These are phyloP conservation scores for Coemansia sp. DNA, from an alignment of 192 early-diverging fungal genomes.

Conservation along the genomic window DNA sequence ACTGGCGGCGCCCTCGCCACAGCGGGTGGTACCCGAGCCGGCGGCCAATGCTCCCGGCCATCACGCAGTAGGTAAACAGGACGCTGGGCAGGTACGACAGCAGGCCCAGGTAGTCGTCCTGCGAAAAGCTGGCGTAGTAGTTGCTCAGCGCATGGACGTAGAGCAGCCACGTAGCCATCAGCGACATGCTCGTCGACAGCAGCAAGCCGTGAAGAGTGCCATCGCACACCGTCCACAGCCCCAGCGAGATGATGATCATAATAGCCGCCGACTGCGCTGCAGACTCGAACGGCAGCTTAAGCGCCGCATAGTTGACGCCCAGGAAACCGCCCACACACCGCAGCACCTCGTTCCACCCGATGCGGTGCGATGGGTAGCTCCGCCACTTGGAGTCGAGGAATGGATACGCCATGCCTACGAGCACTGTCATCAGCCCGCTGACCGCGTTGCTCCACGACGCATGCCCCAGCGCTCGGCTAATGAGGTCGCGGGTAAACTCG, in stretches of 20 bases:
- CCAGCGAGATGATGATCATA: conserved; percentile 48
- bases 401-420: conserved; percentile 38
- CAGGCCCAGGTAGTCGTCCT: conserved; percentile 41
- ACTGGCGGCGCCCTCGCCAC: conserved; percentile 12
- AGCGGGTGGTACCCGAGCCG: conserved; percentile 28
- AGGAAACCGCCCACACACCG: conserved; percentile 48
- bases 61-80: conserved; percentile 48
- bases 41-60: conserved; percentile 44
- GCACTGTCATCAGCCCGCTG: conserved; percentile 35
- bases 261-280: conserved; percentile 32
- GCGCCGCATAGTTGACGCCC: conserved; percentile 49
- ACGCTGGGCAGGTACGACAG: conserved; percentile 42
- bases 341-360: conserved; percentile 42
- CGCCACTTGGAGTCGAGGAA: conserved; percentile 45
- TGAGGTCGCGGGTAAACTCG: conserved; percentile 27
- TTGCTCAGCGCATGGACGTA: conserved; percentile 28
- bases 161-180: conserved; percentile 41
- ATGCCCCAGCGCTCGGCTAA: conserved; percentile 35
- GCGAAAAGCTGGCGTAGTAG: conserved; percentile 19
- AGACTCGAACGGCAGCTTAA: conserved; percentile 50
- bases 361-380: conserved; percentile 9
- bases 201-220: conserved; percentile 44
- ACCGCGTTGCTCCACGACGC: conserved; percentile 33
- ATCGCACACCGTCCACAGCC: conserved; percentile 49
- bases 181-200: conserved; percentile 24